Percentiles rank a stretch among this genome's conserved stretches.
phyloP scores from a whole-genome alignment of 2,329 filamentous ascomycete species.

The Dissoconium aciculare region DNA sequence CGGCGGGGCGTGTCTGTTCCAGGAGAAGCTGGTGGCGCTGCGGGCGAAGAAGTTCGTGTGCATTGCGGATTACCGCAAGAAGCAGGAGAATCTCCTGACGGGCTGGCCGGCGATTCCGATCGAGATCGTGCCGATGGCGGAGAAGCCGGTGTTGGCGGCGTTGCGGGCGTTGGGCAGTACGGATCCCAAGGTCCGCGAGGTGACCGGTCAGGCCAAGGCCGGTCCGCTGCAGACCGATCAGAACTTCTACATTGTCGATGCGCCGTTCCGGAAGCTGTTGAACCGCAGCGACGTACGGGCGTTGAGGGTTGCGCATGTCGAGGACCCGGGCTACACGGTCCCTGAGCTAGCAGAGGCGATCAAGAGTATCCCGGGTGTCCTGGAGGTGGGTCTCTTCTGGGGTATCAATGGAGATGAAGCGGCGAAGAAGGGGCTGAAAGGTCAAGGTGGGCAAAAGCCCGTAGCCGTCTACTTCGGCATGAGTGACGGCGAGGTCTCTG shows the following conservation, averaged over 20 bases:
- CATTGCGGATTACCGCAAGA: slow-evolving; percentile 68
- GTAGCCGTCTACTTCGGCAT: slow-evolving; percentile 92
- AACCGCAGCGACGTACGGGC: slow-evolving; percentile 41
- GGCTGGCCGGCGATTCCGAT: slow-evolving; percentile 80
- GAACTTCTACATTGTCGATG: slow-evolving; percentile 80
- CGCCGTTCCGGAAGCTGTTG: slow-evolving; percentile 61
- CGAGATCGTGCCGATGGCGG: slow-evolving; percentile 77
- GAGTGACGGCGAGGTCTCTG: slow-evolving; percentile 41
- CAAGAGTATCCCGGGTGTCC: slow-evolving; percentile 68
- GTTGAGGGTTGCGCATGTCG: slow-evolving; percentile 30
- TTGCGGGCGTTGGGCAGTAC: slow-evolving; percentile 59
- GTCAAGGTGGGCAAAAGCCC: slow-evolving; percentile 67
- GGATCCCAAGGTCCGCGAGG: slow-evolving; percentile 55
- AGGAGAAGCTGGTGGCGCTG: slow-evolving; percentile 90
- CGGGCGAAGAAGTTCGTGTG: slow-evolving; percentile 20
- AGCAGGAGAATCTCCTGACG: slow-evolving; percentile 56
- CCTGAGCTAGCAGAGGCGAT: slow-evolving; percentile 57
- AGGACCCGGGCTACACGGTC: slow-evolving; percentile 62
- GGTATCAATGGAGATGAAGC: slow-evolving; percentile 64
- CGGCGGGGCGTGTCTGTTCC: slow-evolving; percentile 90
- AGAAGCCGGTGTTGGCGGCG: slow-evolving; percentile 58
- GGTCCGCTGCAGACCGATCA: slow-evolving; percentile 77
- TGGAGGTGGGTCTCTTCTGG: slow-evolving; percentile 84
- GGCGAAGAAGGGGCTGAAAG: slow-evolving; percentile 37
- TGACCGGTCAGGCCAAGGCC: slow-evolving; percentile 48